phyloP scores from a whole-genome alignment of 148 eudicot genomes.

The Chenopodium formosanum region DNA sequence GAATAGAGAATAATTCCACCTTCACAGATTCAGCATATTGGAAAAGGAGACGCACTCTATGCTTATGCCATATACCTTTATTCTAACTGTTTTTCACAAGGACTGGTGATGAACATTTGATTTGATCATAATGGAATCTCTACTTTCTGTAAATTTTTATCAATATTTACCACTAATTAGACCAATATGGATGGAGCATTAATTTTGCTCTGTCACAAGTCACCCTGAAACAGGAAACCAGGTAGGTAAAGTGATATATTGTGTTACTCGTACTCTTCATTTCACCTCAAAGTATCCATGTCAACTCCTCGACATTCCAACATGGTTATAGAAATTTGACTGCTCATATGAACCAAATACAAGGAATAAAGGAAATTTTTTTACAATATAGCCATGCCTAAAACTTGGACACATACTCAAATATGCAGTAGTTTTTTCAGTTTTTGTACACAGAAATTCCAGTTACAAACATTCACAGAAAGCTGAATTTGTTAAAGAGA shows the following conservation, averaged over 20 bases:
- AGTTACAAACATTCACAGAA: too few species aligned
- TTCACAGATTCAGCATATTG: not conserved
- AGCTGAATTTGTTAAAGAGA: not conserved
- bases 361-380: too few species aligned
- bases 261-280: not conserved
- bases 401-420: not conserved
- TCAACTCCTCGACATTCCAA: not conserved
- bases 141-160: not conserved
- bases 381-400: too few species aligned
- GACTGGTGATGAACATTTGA: constrained; percentile 5
- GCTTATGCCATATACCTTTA: not conserved
- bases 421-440: not conserved
- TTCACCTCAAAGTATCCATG: not conserved
- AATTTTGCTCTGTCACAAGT: too few species aligned
- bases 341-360: too few species aligned
- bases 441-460: too few species aligned
- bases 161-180: not conserved
- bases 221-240: too few species aligned
- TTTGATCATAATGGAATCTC: constrained; percentile 5
- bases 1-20: not conserved
- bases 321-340: not conserved
- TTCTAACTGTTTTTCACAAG: not conserved
- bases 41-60: constrained; percentile 1
- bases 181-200: not conserved
- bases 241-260: not conserved